These are phyloP conservation scores for Alternaria sp. DNA, from an alignment of 2,329 filamentous ascomycete genomes.

Conservation along the genomic window DNA sequence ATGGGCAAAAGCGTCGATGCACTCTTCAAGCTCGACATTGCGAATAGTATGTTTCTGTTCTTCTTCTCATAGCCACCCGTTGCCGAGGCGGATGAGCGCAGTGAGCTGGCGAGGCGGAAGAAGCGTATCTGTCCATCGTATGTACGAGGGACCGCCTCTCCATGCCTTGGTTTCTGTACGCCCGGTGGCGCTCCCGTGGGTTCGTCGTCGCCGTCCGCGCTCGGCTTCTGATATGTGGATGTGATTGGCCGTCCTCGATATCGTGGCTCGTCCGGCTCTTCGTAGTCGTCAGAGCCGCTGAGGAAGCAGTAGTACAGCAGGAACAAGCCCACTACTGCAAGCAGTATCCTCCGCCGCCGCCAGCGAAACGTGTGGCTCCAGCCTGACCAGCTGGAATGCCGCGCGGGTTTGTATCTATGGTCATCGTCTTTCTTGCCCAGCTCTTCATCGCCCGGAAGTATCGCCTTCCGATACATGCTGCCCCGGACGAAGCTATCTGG, in stretches of 20 bases:
- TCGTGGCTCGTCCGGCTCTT: neutral
- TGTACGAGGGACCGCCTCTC: conserved; percentile 27
- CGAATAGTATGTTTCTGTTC: conserved; percentile 81
- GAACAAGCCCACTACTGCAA: conserved; percentile 52
- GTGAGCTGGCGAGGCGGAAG: conserved; percentile 68
- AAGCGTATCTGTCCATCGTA: conserved; percentile 79
- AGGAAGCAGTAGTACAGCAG: conserved; percentile 71
- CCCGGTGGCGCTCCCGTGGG: conserved; percentile 42
- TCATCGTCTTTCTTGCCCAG: conserved; percentile 73
- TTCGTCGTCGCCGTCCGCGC: conserved; percentile 20
- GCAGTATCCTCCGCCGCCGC: conserved; percentile 60
- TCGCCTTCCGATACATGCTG: conserved; percentile 51
- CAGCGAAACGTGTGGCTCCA: conserved; percentile 48
- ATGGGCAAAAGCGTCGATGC: conserved; percentile 77
- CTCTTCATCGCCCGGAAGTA: conserved; percentile 67
- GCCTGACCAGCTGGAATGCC: conserved; percentile 40
- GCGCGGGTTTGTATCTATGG: conserved; percentile 55
- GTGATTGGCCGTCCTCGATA: conserved; percentile 15
- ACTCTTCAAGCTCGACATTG: conserved; percentile 77
- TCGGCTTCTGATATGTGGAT: conserved; percentile 19
- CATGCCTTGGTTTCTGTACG: conserved; percentile 24
- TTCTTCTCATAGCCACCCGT: conserved; percentile 61
- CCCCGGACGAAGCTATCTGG: conserved; percentile 35
- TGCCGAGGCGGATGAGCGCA: conserved; percentile 65
- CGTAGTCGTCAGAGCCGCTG: conserved; percentile 13